phyloP scores from a whole-genome alignment of 2,329 filamentous ascomycete species.

The Aspergillus ochraceoroseus region DNA sequence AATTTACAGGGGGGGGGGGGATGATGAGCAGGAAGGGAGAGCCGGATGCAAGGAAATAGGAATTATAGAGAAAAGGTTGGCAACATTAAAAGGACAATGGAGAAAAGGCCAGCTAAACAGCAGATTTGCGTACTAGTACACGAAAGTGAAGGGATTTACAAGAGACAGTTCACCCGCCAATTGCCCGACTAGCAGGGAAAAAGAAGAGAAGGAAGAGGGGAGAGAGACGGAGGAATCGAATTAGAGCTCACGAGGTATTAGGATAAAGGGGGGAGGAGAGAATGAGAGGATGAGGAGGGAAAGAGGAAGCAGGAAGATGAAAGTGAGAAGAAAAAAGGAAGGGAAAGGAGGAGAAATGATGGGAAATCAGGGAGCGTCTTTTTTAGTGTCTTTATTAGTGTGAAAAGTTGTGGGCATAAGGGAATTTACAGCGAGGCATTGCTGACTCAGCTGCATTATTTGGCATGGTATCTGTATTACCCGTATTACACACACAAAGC shows the following conservation, averaged over 20 bases:
- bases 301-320: conserved; percentile 5
- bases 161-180: conserved; percentile 5
- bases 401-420: conserved; percentile 1
- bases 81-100: not conserved
- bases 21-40: conserved; percentile 16
- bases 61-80: conserved; percentile 1
- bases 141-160: conserved; percentile 14
- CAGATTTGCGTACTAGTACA: conserved; percentile 10
- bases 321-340: conserved; percentile 5
- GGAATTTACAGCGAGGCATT: too few species aligned
- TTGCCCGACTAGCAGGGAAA: conserved; percentile 4
- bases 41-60: conserved; percentile 1
- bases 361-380: conserved; percentile 7
- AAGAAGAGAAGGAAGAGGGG: not conserved
- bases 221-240: not conserved
- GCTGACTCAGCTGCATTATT: not conserved
- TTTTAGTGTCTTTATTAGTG: too few species aligned
- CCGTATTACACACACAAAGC: not conserved
- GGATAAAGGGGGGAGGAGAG: not conserved
- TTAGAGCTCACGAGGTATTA: not conserved
- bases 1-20: conserved; percentile 16
- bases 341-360: conserved; percentile 7
- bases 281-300: conserved; percentile 1
- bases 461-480: too few species aligned
- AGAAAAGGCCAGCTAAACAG: conserved; percentile 12